phyloP scores from a whole-genome alignment of 768 basidiomycete species.

The Leucocoprinus sp. region DNA sequence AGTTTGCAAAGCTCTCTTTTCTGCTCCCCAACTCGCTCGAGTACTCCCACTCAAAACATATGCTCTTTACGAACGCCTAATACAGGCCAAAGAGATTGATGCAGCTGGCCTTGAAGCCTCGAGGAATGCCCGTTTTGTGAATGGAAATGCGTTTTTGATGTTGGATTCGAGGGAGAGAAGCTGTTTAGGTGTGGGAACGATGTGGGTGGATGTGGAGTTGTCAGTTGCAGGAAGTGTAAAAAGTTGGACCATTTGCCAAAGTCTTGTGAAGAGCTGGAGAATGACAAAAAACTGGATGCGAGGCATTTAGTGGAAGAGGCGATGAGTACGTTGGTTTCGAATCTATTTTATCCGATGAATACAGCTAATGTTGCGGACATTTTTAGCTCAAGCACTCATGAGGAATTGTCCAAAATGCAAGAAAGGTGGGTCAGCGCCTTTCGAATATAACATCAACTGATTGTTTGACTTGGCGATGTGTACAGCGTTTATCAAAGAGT shows the following conservation, averaged over 20 bases:
- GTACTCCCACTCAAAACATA: slow-evolving; percentile 62
- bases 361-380: slow-evolving; percentile 3
- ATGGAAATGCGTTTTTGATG: slow-evolving; percentile 74
- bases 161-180: slow-evolving; percentile 44
- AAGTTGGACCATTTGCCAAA: slow-evolving; percentile 80
- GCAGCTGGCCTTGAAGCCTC: slow-evolving; percentile 67
- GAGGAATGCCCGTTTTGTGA: slow-evolving; percentile 93
- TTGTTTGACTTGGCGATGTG: not conserved
- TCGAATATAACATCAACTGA: not conserved
- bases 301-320: slow-evolving; percentile 84
- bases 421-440: slow-evolving; percentile 43
- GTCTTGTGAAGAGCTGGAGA: slow-evolving; percentile 71
- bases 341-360: not conserved
- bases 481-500: slow-evolving; percentile 74
- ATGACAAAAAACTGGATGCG: slow-evolving; percentile 66
- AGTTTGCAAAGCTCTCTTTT: slow-evolving; percentile 61
- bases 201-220: slow-evolving; percentile 63
- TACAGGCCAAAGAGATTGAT: slow-evolving; percentile 72
- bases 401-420: slow-evolving; percentile 82
- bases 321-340: slow-evolving; percentile 55
- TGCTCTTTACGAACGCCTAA: slow-evolving; percentile 63
- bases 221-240: slow-evolving; percentile 78
- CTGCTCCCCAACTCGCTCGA: slow-evolving; percentile 58
- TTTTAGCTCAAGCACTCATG: slow-evolving; percentile 68
- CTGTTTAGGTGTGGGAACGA: slow-evolving; percentile 49